Percentiles rank a stretch among this genome's conserved stretches.
Evolutionary conservation across 2,329 filamentous ascomycete genomes (phyloP).

Genomic region (Penicillium sp.): DNA sequence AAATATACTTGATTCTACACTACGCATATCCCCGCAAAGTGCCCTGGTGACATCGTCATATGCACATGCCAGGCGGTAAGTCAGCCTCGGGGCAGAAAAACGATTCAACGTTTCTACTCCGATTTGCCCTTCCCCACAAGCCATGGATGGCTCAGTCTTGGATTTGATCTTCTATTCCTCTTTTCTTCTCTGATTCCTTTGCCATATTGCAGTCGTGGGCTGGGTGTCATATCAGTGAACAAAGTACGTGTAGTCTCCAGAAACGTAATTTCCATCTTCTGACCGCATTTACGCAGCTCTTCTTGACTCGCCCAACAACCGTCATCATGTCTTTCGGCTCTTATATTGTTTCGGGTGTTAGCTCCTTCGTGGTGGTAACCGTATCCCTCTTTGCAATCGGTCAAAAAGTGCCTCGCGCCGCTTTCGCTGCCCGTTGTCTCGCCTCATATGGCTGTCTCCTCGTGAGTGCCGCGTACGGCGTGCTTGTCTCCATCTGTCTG

Average conservation of each 20-base stretch:
- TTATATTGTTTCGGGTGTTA: constrained; percentile 58
- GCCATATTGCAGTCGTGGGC: background rate
- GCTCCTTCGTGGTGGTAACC: constrained; percentile 63
- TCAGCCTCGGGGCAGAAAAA: constrained; percentile 28
- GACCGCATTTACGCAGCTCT: constrained; percentile 5
- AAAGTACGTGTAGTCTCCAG: background rate
- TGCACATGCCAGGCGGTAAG: constrained; percentile 27
- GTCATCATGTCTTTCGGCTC: constrained; percentile 63
- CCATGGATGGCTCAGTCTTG: constrained; percentile 8
- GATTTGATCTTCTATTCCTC: constrained; percentile 2
- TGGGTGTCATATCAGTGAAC: background rate
- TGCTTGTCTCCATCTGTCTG: constrained; percentile 69
- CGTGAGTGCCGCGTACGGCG: constrained; percentile 67
- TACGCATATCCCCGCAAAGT: background rate
- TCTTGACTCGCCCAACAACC: constrained; percentile 25
- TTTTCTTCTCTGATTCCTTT: background rate
- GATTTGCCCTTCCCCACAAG: constrained; percentile 12
- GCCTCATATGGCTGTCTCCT: constrained; percentile 48
- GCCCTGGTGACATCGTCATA: constrained; percentile 23
- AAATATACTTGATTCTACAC: background rate
- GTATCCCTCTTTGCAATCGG: constrained; percentile 48
- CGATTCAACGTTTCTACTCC: constrained; percentile 19
- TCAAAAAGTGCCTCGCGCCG: constrained; percentile 44
- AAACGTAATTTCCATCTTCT: background rate
- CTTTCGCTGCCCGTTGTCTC: constrained; percentile 49